A percentile compares a stretch with the other conserved stretches of the same genome.
These are phyloP conservation scores for Henckelia pumila DNA, from an alignment of 257 asterid species.

Conservation along the genomic window DNA sequence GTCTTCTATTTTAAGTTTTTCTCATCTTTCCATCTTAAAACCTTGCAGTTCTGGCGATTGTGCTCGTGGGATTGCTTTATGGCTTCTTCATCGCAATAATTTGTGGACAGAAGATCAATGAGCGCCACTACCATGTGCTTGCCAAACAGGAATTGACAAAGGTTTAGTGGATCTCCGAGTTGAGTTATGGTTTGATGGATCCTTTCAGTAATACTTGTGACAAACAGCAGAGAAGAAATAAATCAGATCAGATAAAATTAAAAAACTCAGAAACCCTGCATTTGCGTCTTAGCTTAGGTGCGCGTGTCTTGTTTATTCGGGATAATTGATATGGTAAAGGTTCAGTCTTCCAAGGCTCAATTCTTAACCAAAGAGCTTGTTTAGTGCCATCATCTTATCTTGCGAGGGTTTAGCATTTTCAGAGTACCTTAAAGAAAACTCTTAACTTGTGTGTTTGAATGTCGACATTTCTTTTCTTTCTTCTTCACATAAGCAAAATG, in stretches of 20 bases:
- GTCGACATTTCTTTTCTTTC: neutral
- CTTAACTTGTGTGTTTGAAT: neutral
- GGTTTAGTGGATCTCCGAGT: slow-evolving; percentile 41
- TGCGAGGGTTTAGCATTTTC: neutral
- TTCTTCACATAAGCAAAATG: neutral
- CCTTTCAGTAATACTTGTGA: neutral
- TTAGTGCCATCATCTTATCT: neutral
- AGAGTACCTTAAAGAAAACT: neutral
- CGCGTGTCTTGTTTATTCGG: neutral
- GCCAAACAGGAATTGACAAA: slow-evolving; percentile 95
- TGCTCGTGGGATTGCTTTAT: slow-evolving; percentile 94
- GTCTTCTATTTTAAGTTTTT: neutral
- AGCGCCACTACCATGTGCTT: slow-evolving; percentile 97
- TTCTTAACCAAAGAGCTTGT: neutral
- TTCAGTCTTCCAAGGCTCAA: neutral
- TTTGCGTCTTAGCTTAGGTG: neutral
- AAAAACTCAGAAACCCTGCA: neutral
- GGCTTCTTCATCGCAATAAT: slow-evolving; percentile 97
- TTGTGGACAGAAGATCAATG: slow-evolving; percentile 94
- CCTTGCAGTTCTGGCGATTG: slow-evolving; percentile 80
- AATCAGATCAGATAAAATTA: neutral
- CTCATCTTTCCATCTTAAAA: neutral
- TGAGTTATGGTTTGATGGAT: slow-evolving; percentile 12
- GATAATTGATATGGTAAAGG: neutral
- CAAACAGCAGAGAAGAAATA: neutral